Evolutionary conservation across 257 asterid species (phyloP).

Genomic region (Asclepias syriaca): DNA sequence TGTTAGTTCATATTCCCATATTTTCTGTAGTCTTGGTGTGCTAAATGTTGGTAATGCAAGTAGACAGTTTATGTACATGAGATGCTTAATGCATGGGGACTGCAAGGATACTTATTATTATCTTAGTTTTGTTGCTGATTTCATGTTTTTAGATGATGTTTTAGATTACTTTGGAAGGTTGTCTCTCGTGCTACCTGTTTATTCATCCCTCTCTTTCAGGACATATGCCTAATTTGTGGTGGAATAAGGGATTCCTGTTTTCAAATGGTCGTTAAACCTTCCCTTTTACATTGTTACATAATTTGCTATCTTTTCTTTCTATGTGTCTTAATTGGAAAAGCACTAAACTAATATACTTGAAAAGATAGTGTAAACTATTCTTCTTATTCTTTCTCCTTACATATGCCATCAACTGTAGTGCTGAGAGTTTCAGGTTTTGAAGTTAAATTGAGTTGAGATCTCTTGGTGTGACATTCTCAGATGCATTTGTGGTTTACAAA

Average conservation of each 20-base stretch:
- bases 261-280: not conserved
- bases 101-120: not conserved
- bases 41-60: not conserved
- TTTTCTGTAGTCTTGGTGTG: not conserved
- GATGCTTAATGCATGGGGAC: not conserved
- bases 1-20: not conserved
- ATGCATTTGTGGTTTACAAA: not conserved
- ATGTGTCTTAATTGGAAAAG: not conserved
- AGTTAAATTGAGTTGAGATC: not conserved
- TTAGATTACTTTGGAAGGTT: not conserved
- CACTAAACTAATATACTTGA: no score
- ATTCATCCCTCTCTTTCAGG: not conserved
- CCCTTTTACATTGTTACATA: not conserved
- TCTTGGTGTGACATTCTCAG: not conserved
- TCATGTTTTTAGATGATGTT: not conserved
- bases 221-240: not conserved
- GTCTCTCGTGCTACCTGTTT: not conserved
- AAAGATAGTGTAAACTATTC: not conserved
- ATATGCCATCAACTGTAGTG: not conserved
- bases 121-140: not conserved
- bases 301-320: no score
- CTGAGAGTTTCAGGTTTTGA: not conserved
- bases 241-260: not conserved
- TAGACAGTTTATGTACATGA: not conserved
- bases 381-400: not conserved